Evolutionary conservation across 2,329 filamentous ascomycete genomes (phyloP).

Genomic region (Botrytis elliptica): DNA sequence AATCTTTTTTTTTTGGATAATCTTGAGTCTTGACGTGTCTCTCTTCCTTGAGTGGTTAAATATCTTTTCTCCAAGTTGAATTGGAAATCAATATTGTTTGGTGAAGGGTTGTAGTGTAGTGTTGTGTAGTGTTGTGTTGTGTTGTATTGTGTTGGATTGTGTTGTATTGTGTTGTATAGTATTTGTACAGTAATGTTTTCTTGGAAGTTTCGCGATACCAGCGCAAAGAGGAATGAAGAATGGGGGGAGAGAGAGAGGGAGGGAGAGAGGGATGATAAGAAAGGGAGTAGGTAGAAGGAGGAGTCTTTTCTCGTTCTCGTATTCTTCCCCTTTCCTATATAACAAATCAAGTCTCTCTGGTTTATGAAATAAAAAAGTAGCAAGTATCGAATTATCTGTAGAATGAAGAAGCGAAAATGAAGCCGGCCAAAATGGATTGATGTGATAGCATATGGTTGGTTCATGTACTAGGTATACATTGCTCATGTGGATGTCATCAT

Average conservation of each 20-base stretch:
- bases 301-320: neutral
- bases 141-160: neutral
- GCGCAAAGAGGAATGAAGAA: conserved; percentile 19
- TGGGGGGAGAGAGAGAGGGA: neutral
- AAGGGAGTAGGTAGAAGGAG: neutral
- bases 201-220: conserved; percentile 12
- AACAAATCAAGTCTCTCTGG: neutral
- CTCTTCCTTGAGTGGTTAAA: neutral
- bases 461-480: neutral
- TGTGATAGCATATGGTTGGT: neutral
- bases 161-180: neutral
- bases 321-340: neutral
- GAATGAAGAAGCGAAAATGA: neutral
- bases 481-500: conserved; percentile 10
- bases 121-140: neutral
- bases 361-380: neutral
- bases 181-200: neutral
- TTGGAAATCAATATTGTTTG: neutral
- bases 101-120: neutral
- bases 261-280: neutral
- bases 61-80: neutral
- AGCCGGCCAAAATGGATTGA: neutral
- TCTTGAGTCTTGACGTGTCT: neutral
- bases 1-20: neutral
- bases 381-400: neutral